phyloP scores from a whole-genome alignment of 179 eudicot genomes.

The Vitellaria paradoxa region DNA sequence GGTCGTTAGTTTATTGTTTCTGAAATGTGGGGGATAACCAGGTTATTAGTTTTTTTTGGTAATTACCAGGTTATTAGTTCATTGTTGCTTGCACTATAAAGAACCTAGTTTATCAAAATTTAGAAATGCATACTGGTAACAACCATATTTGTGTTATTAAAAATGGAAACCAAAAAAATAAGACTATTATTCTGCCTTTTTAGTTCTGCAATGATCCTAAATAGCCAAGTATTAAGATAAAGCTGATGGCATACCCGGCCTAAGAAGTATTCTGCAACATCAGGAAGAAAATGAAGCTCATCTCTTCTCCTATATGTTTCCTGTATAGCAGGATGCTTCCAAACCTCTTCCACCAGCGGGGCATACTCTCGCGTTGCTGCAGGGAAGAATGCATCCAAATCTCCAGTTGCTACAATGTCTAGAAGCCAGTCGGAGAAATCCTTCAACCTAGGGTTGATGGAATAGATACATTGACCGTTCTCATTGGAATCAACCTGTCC shows the following conservation, averaged over 20 bases:
- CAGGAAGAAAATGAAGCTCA: constrained; percentile 88
- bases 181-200: no score
- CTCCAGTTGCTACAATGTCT: constrained; percentile 96
- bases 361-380: constrained; percentile 99
- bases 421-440: constrained; percentile 96
- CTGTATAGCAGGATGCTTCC: constrained; percentile 97
- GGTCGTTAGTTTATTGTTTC: no score
- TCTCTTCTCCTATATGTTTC: constrained; percentile 74
- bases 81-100: no score
- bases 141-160: no score
- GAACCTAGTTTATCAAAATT: no score
- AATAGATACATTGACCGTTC: constrained; percentile 49
- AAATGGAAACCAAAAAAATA: no score
- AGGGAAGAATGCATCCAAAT: constrained; percentile 93
- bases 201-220: background rate
- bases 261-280: constrained; percentile 88
- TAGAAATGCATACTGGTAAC: no score
- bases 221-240: background rate
- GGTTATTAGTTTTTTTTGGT: no score
- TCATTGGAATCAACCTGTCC: constrained; percentile 44
- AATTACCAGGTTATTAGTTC: no score
- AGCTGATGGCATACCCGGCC: constrained; percentile 58
- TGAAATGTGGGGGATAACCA: no score
- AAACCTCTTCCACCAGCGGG: constrained; percentile 96
- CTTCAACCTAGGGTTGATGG: constrained; percentile 84